These are phyloP conservation scores for Penicillium ochrochloron DNA, from an alignment of 495 filamentous ascomycete genomes.

Conservation along the genomic window DNA sequence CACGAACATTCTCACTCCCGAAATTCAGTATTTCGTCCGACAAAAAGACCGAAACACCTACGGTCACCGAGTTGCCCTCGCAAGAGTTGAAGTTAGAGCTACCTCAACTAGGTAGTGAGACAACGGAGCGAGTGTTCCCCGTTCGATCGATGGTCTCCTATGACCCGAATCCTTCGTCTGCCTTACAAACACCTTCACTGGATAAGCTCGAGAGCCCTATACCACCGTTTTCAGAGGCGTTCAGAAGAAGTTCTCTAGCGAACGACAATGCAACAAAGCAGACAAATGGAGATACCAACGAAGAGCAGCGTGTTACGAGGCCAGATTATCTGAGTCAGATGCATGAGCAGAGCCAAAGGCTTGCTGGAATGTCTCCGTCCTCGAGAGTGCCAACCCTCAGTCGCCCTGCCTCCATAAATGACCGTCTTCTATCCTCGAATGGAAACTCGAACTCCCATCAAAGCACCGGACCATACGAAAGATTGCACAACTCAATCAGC, in stretches of 20 bases:
- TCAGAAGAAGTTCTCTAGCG: not conserved
- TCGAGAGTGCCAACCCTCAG: constrained; percentile 6
- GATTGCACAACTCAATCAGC: constrained; percentile 10
- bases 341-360: constrained; percentile 10
- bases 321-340: constrained; percentile 11
- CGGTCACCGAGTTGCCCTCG: constrained; percentile 24
- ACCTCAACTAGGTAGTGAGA: constrained; percentile 27
- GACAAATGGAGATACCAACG: not conserved
- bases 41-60: constrained; percentile 27
- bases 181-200: constrained; percentile 29
- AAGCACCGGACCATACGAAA: not conserved
- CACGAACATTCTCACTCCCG: constrained; percentile 20
- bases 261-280: constrained; percentile 7
- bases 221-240: constrained; percentile 25
- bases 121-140: constrained; percentile 32
- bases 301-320: not conserved
- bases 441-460: not conserved
- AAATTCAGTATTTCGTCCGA: constrained; percentile 34
- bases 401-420: not conserved
- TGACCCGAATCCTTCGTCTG: constrained; percentile 33
- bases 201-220: constrained; percentile 30
- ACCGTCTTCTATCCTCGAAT: not conserved
- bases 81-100: constrained; percentile 24
- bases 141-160: constrained; percentile 33
- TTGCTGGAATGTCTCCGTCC: constrained; percentile 1